Percentiles rank a stretch among this genome's conserved stretches.
Conservation (phyloP, 345 rosid species). For the Citrus glauca region DNA sequence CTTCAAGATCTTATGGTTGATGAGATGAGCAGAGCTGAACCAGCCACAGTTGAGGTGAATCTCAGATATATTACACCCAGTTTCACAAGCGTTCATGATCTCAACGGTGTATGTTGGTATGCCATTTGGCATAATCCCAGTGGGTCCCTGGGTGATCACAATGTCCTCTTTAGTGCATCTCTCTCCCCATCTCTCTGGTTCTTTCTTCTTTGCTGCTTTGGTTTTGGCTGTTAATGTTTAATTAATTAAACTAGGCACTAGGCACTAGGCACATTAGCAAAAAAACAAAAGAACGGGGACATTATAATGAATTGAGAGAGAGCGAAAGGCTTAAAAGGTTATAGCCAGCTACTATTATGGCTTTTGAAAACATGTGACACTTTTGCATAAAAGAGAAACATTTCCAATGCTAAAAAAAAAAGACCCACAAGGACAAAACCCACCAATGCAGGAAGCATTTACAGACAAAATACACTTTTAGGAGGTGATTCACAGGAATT, state of each 20-base stretch:
- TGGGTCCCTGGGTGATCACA: slow-evolving; percentile 64
- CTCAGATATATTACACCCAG: slow-evolving; percentile 64
- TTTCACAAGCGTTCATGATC: slow-evolving; percentile 57
- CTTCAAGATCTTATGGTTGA: slow-evolving; percentile 78
- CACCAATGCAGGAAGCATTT: slow-evolving; percentile 17
- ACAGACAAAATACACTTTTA: slow-evolving; percentile 49
- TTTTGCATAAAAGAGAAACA: background rate
- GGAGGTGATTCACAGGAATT: slow-evolving; percentile 41
- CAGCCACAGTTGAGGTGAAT: slow-evolving; percentile 82
- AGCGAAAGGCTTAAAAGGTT: slow-evolving; percentile 4
- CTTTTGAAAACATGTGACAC: background rate
- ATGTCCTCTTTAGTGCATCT: slow-evolving; percentile 58
- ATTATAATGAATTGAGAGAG: background rate
- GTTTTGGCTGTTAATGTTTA: slow-evolving; percentile 12
- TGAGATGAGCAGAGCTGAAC: slow-evolving; percentile 78
- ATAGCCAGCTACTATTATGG: no score
- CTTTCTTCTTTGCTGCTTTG: slow-evolving; percentile 23
- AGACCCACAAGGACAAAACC: background rate
- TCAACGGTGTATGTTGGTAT: slow-evolving; percentile 79
- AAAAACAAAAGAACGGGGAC: background rate
- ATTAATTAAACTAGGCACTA: background rate
- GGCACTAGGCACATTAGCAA: background rate
- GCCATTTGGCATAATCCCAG: slow-evolving; percentile 65
- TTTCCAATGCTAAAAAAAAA: background rate
- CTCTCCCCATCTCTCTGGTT: slow-evolving; percentile 58